A percentile compares a stretch with the other conserved stretches of the same genome.
These are phyloP conservation scores for Morella rubra DNA, from an alignment of 306 rosid genomes.

Conservation along the genomic window DNA sequence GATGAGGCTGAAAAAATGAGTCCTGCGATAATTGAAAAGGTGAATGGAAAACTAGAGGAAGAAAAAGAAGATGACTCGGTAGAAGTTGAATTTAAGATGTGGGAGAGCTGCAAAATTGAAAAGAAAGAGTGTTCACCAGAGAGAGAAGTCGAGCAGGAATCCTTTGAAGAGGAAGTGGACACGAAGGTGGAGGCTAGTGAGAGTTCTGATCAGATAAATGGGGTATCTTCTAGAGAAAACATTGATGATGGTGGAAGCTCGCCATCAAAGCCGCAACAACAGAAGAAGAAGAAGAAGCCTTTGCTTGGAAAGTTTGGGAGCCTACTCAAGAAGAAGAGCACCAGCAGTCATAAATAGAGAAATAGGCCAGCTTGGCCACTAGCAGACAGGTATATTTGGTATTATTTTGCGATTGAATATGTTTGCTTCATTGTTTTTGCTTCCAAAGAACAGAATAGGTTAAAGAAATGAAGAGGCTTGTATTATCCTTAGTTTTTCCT, in stretches of 20 bases:
- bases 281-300: conserved; percentile 87
- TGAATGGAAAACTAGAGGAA: conserved; percentile 54
- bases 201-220: conserved; percentile 66
- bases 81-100: conserved; percentile 72
- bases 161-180: conserved; percentile 67
- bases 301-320: conserved; percentile 86
- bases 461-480: conserved; percentile 63
- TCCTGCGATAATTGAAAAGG: conserved; percentile 35
- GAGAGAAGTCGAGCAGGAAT: conserved; percentile 67
- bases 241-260: conserved; percentile 49
- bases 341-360: conserved; percentile 70
- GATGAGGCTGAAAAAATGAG: conserved; percentile 47
- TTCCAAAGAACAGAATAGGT: conserved; percentile 55
- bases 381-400: conserved; percentile 49
- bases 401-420: conserved; percentile 46
- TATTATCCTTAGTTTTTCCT: conserved; percentile 38
- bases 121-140: conserved; percentile 90
- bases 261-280: conserved; percentile 68
- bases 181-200: conserved; percentile 54
- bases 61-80: conserved; percentile 53
- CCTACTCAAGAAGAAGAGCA: conserved; percentile 85
- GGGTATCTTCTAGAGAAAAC: conserved; percentile 47
- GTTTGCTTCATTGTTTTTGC: conserved; percentile 55
- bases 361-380: conserved; percentile 22
- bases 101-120: conserved; percentile 96